A percentile compares a stretch with the other conserved stretches of the same genome.
These are phyloP conservation scores for Gonapodya sp. DNA, from an alignment of 192 early-diverging fungal species.

Conservation along the genomic window DNA sequence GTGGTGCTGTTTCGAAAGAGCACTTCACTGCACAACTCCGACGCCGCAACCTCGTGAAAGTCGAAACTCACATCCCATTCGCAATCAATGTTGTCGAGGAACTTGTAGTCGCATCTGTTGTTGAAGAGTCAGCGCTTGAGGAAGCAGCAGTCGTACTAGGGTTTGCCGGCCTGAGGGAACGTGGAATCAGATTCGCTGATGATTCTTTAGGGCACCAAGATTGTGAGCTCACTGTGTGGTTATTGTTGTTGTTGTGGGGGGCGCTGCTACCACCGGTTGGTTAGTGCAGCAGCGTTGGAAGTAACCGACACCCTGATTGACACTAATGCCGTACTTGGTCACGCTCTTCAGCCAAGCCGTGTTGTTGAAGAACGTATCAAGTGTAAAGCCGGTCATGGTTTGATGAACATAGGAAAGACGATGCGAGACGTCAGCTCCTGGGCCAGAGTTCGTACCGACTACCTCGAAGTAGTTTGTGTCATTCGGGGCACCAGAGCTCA, in stretches of 20 bases:
- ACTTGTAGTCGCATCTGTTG: background rate
- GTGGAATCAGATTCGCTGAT: background rate
- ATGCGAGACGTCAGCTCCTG: background rate
- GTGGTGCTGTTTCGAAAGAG: no score
- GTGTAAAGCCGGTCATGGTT: background rate
- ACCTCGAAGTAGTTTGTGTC: background rate
- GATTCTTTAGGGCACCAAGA: background rate
- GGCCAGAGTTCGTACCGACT: background rate
- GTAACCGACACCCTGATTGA: background rate
- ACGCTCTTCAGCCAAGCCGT: background rate
- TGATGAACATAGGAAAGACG: background rate
- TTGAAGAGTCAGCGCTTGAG: background rate
- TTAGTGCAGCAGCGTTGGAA: background rate
- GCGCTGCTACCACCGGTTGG: background rate
- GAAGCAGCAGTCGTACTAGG: background rate
- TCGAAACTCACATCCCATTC: no score
- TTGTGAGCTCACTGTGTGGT: background rate
- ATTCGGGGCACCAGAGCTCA: background rate
- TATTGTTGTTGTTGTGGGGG: background rate
- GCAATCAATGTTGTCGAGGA: background rate
- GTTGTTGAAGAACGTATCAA: background rate
- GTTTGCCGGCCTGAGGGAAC: background rate
- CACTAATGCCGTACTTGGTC: background rate
- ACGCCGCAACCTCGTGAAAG: no score
- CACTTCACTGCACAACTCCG: no score